Evolutionary conservation across 805 yeast species (phyloP), one percentile per base, ranked within the genome.

Genomic region (Candida hispaniensis): DNA sequence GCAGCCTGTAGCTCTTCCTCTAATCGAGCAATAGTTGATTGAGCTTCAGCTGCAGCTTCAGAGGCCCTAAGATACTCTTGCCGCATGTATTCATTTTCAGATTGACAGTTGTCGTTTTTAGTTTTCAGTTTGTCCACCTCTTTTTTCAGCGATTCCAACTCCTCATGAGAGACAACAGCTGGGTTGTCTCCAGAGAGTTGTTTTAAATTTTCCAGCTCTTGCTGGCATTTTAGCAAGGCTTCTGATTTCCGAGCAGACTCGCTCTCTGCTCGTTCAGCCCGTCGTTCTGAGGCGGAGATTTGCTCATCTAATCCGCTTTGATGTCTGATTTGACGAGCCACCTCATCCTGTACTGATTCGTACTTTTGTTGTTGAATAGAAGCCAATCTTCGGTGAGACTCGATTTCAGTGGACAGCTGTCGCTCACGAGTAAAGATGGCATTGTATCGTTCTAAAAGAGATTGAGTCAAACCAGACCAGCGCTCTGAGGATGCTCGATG

Each of bases 81-180:
- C 15, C 46, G 47, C 54, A 49, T 77, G 53, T 79, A 85, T 32
- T 61, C 69, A 28, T 63, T 67, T 47, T 83, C 94, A 20, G 70
- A 71, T 2, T 54, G 52, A 26, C 64, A 63, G 5, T 74, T 61
- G 15, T 64, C 65, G 2, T 67, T 47, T 42, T 64, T 64, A 9
- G 59, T 54, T n/a, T 65, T 54, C 27, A 65, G 54, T 17, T 55
- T 62, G 18, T 58, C 55, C 3, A 76, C 55, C 33, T 65, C 61
- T 5, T 64, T 64, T 40, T 66, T 64, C 20, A 75, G 48, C 5
- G 63, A 61, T 48, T 66, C 56, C n/a, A 65, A 62, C 39, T 60
- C 53, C 15, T 52, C 41, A 42, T 71, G 68, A 15, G 63, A 14
- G 13, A 23, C 24, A 14, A 54, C 43, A 59, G 58, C 34, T 26